Evolutionary conservation across 306 rosid species (phyloP), one percentile per base, ranked within the genome.

Genomic region (Quercus alba): DNA sequence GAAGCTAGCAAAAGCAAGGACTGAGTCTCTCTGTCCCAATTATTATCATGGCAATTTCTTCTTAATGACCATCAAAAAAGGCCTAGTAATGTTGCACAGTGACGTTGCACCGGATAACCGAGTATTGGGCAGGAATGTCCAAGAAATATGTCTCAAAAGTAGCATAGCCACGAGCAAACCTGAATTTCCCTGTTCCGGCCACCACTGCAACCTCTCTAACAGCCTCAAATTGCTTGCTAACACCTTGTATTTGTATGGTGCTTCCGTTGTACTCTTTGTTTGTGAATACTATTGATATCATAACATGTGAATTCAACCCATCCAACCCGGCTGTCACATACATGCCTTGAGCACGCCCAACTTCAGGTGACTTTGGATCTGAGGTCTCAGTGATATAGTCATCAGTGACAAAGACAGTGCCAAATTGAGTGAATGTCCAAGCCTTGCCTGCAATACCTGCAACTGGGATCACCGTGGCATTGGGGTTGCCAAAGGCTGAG

Each of bases 281-380:
- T 15, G 79, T 69, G 80, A 84, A 81, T 77, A 84, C 87, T 5
- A 81, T 2, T 0, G 87, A 81, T 1, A 78, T 2, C 54, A 44
- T 25, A 17, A 64, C 75, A 57, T 18, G 75, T 3, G 81, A 5
- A 57, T 69, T 75, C 6, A 9, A 31, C 4, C 87, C 84, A 18
- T 84, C 75, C 76, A 72, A 10, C 14, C 75, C 70, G 1, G 76
- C 59, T 1, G 81, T 64, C 35, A 80, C 81, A 26, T 38, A 64
- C 3, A 63, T 18, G 44, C 82, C 84, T 44, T 80, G 87, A 26
- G n/a, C 74, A 12, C 73, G 75, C 5, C 81, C 87, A 15, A 80
- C 62, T 18, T 6, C 1, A 6, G 75, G 72, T 2, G 84, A 55
- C 5, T 72, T 58, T 1, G 35, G 41, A 49, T 80, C 70, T 0